Evolutionary conservation across 106 monocot species (phyloP).

Genomic region (Gastrodia elata): DNA sequence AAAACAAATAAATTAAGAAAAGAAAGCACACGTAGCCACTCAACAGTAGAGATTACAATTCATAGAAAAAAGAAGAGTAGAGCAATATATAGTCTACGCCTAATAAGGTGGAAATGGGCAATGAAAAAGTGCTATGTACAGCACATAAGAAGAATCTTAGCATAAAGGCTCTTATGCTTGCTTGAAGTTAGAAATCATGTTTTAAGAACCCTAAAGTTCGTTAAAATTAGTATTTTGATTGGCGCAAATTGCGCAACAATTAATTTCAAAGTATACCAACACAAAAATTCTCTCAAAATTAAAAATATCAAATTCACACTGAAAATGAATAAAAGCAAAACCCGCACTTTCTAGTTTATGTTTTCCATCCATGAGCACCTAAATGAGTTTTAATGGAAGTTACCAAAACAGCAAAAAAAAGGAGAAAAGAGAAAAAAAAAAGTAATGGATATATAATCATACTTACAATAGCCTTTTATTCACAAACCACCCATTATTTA

Average conservation of each 20-base stretch:
- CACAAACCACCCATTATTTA: not conserved
- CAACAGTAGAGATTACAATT: not conserved
- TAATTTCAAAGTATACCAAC: not conserved
- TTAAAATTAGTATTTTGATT: not conserved
- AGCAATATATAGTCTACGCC: not conserved
- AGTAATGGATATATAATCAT: not conserved
- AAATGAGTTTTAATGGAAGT: not conserved
- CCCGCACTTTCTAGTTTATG: not conserved
- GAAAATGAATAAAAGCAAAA: not conserved
- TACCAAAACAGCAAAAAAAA: not conserved
- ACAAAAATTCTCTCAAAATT: not conserved
- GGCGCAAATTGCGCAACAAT: not conserved
- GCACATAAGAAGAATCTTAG: not conserved
- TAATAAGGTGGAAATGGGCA: not conserved
- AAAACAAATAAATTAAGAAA: not conserved
- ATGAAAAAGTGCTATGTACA: not conserved
- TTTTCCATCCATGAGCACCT: not conserved
- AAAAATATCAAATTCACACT: too few relatives aligned
- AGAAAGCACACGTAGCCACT: not conserved
- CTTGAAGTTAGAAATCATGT: not conserved
- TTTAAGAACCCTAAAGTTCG: not conserved
- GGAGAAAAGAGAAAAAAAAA: not conserved
- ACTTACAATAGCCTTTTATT: not conserved
- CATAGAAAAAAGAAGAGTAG: not conserved
- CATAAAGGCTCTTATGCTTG: not conserved